Evolutionary conservation across 2,329 filamentous ascomycete genomes (phyloP).

Genomic region (Colletotrichum tabaci): DNA sequence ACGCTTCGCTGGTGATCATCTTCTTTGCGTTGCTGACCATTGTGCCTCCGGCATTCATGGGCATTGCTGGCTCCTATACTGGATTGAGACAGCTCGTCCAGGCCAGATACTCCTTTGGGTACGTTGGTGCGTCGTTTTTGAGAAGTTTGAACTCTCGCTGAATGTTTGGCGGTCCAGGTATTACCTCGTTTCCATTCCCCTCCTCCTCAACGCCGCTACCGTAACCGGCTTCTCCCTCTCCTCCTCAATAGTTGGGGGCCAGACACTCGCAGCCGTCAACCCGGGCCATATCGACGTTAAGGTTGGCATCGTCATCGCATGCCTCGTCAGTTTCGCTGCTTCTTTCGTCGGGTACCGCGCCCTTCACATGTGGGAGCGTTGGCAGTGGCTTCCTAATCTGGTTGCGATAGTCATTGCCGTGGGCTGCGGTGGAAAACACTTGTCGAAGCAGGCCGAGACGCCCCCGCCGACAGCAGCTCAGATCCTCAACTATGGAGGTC

Average conservation of each 20-base stretch:
- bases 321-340: conserved; percentile 65
- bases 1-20: conserved; percentile 69
- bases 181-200: conserved; percentile 66
- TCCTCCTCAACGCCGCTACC: conserved; percentile 70
- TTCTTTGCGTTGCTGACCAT: conserved; percentile 71
- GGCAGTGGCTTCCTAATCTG: conserved; percentile 70
- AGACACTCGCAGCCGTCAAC: conserved; percentile 64
- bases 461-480: conserved; percentile 54
- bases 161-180: conserved; percentile 48
- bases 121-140: conserved; percentile 35
- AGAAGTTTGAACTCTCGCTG: neutral
- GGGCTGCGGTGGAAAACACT: conserved; percentile 66
- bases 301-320: conserved; percentile 71
- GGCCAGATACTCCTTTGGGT: conserved; percentile 73
- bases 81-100: conserved; percentile 73
- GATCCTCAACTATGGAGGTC: conserved; percentile 61
- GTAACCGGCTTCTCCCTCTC: conserved; percentile 72
- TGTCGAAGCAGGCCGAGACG: conserved; percentile 61
- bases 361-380: conserved; percentile 69
- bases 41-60: conserved; percentile 69
- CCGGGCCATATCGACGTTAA: conserved; percentile 62
- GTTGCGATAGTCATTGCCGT: conserved; percentile 66
- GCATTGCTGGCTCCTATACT: conserved; percentile 68
- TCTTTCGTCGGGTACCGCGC: conserved; percentile 70
- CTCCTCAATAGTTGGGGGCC: conserved; percentile 69